Conservation (phyloP, 1,284 basidiomycete genomes). For the Lentinus polychrous region DNA sequence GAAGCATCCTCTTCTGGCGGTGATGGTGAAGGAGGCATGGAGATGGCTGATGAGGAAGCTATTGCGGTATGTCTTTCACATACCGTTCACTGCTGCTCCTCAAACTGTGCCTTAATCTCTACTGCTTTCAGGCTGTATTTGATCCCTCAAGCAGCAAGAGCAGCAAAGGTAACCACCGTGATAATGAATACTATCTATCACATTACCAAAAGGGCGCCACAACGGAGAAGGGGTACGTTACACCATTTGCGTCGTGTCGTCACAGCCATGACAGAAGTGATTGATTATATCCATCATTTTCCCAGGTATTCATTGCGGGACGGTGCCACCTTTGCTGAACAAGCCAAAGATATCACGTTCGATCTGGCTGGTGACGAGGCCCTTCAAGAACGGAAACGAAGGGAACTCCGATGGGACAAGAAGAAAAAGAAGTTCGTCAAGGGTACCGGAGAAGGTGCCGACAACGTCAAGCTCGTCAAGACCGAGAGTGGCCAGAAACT, state of each 20-base stretch:
- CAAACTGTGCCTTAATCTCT: conserved; percentile 3
- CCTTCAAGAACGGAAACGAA: conserved; percentile 54
- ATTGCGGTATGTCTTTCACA: conserved; percentile 48
- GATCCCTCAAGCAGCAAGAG: conserved; percentile 41
- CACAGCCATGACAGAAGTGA: background rate
- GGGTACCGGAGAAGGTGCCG: conserved; percentile 79
- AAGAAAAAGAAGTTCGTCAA: conserved; percentile 95
- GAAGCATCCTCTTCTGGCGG: conserved; percentile 7
- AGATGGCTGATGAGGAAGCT: conserved; percentile 74
- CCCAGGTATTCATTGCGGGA: conserved; percentile 80
- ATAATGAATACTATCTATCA: conserved; percentile 87
- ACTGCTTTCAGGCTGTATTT: conserved; percentile 60
- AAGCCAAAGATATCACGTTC: conserved; percentile 76
- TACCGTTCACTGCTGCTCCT: background rate
- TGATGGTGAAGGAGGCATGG: conserved; percentile 32
- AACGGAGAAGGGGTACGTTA: conserved; percentile 80
- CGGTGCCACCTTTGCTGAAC: conserved; percentile 80
- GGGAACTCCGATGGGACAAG: conserved; percentile 82
- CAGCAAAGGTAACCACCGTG: conserved; percentile 52
- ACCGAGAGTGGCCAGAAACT: conserved; percentile 90
- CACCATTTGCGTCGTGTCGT: background rate
- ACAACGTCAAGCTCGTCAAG: conserved; percentile 92
- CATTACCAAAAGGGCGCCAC: conserved; percentile 83
- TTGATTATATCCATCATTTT: conserved; percentile 7
- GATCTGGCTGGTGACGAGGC: conserved; percentile 84